These are phyloP conservation scores for Polytrichum commune DNA, from an alignment of 225 moss, liverwort and hornwort genomes.

Conservation along the genomic window DNA sequence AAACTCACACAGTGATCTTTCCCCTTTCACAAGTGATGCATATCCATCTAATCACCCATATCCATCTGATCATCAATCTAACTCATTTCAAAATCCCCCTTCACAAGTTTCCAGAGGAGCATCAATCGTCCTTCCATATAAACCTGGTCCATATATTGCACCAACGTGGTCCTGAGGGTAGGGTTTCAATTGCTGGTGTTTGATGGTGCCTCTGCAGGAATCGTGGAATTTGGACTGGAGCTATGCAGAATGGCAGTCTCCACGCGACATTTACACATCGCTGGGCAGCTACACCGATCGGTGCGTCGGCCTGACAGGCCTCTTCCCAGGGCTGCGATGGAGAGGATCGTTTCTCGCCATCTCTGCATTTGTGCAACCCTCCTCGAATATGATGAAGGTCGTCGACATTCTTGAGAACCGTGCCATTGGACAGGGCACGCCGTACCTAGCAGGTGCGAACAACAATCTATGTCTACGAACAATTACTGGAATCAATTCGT, in stretches of 20 bases:
- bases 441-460: slow-evolving; percentile 52
- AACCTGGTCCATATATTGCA: background rate
- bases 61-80: background rate
- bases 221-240: slow-evolving; percentile 40
- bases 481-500: too few relatives aligned
- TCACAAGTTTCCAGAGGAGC: background rate
- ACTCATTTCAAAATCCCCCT: background rate
- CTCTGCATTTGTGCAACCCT: slow-evolving; percentile 62
- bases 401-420: slow-evolving; percentile 42
- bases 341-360: slow-evolving; percentile 60
- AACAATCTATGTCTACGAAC: too few relatives aligned
- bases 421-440: slow-evolving; percentile 40
- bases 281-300: slow-evolving; percentile 37
- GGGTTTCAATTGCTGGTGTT: background rate
- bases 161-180: background rate
- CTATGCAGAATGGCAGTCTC: slow-evolving; percentile 42
- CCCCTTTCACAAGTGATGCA: too few relatives aligned
- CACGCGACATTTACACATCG: slow-evolving; percentile 31
- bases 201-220: slow-evolving; percentile 26
- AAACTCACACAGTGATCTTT: too few relatives aligned
- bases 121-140: background rate
- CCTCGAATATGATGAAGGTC: slow-evolving; percentile 28
- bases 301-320: slow-evolving; percentile 67
- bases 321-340: slow-evolving; percentile 89
- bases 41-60: too few relatives aligned